Conservation (phyloP, 257 asterid genomes). For the Solanum clarkiae region DNA sequence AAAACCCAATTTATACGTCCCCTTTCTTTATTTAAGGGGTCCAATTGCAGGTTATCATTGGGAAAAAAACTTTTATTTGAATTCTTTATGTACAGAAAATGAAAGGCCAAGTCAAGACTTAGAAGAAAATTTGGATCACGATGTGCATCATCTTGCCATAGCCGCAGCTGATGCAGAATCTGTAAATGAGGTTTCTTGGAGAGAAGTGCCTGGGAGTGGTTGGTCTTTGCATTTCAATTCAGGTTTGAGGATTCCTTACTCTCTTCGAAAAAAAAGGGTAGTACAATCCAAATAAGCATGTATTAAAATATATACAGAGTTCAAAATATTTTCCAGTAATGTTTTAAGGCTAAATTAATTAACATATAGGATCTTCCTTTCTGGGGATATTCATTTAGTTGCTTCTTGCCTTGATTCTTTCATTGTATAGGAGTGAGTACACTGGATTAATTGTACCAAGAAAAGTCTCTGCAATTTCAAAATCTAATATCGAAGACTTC, state of each 20-base stretch:
- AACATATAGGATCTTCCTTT: not conserved
- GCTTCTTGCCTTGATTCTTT: not conserved
- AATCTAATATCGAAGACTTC: not conserved
- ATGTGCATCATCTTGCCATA: constrained; percentile 75
- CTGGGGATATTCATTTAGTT: not conserved
- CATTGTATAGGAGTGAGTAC: not conserved
- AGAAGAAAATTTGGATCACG: constrained; percentile 65
- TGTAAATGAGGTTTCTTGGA: constrained; percentile 69
- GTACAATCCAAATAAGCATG: not conserved
- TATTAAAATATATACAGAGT: not conserved
- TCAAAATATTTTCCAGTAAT: not conserved
- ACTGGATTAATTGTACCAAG: not conserved
- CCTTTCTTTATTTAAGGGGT: not conserved
- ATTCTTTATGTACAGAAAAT: constrained; percentile 36
- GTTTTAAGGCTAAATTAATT: not conserved
- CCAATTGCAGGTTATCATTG: not conserved
- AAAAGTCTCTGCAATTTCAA: not conserved
- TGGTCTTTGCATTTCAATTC: not conserved
- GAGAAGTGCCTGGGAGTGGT: constrained; percentile 74
- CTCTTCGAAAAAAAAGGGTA: not conserved
- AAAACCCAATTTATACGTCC: too few relatives aligned
- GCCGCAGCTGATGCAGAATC: constrained; percentile 71
- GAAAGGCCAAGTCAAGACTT: constrained; percentile 51
- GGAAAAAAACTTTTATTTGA: not conserved
- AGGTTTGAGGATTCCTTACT: not conserved